Evolutionary conservation across 345 rosid species (phyloP).

Genomic region (Eucalyptus coolabah): DNA sequence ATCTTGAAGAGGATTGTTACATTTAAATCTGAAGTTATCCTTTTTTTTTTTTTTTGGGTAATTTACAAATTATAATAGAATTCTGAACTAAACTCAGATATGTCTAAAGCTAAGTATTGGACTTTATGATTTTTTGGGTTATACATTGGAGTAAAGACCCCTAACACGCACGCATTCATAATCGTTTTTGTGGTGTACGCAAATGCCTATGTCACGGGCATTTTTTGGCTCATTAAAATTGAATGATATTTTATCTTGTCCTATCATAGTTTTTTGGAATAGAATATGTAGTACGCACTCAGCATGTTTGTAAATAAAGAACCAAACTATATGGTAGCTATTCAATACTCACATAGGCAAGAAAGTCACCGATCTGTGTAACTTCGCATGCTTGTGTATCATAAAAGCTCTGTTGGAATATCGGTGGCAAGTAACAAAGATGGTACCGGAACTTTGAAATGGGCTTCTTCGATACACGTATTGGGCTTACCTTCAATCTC

Average conservation of each 20-base stretch:
- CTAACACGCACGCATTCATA: background rate
- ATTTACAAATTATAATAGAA: background rate
- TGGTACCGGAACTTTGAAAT: background rate
- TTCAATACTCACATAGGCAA: background rate
- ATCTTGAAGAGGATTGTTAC: background rate
- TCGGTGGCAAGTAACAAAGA: background rate
- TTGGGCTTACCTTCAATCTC: background rate
- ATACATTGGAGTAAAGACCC: background rate
- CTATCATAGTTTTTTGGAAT: background rate
- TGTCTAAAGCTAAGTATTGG: background rate
- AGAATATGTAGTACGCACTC: background rate
- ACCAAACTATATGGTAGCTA: background rate
- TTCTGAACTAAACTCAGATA: background rate
- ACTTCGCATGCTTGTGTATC: background rate
- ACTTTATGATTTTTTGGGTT: background rate
- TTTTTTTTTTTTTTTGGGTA: background rate
- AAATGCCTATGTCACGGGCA: background rate
- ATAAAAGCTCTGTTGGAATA: background rate
- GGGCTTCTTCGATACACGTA: background rate
- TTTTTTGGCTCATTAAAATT: background rate
- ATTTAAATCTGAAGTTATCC: background rate
- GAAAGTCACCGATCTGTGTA: background rate
- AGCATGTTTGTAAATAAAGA: background rate
- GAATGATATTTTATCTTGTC: background rate
- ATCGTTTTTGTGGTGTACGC: background rate